phyloP scores from a whole-genome alignment of 768 basidiomycete species.

The Mrakia blollopis region DNA sequence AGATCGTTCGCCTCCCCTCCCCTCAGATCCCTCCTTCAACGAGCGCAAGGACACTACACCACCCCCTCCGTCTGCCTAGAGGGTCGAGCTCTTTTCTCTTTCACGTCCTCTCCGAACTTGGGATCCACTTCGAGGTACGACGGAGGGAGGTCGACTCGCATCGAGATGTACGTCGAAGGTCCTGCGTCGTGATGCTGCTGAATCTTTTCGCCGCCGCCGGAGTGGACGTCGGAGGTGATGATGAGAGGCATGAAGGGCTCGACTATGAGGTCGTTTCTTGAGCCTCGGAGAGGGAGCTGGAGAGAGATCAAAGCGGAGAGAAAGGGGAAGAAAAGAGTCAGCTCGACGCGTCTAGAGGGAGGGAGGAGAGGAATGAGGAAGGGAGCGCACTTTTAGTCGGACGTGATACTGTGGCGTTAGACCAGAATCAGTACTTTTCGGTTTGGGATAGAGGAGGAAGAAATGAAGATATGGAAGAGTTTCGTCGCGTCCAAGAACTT shows the following conservation, averaged over 20 bases:
- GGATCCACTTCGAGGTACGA: neutral
- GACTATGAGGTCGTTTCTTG: neutral
- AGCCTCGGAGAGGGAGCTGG: neutral
- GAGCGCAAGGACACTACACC: too few species aligned
- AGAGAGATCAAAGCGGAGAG: too few species aligned
- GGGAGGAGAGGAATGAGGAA: neutral
- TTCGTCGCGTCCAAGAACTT: neutral
- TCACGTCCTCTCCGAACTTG: neutral
- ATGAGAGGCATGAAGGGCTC: neutral
- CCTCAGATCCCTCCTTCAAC: too few species aligned
- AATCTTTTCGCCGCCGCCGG: neutral
- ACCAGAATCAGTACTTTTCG: neutral
- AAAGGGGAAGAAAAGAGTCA: neutral
- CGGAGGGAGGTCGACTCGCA: neutral
- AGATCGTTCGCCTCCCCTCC: too few species aligned
- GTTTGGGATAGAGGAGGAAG: neutral
- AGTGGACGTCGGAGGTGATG: conserved; percentile 5
- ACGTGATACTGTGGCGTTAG: neutral
- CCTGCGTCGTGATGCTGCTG: neutral
- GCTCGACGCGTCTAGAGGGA: neutral
- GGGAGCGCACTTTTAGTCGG: neutral
- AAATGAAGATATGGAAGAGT: neutral
- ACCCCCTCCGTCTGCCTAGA: too few species aligned
- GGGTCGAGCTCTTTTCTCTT: neutral
- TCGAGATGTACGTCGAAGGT: neutral